Base-by-base conservation (phyloP, 129 eudicot species). In the Silybum marianum region DNA sequence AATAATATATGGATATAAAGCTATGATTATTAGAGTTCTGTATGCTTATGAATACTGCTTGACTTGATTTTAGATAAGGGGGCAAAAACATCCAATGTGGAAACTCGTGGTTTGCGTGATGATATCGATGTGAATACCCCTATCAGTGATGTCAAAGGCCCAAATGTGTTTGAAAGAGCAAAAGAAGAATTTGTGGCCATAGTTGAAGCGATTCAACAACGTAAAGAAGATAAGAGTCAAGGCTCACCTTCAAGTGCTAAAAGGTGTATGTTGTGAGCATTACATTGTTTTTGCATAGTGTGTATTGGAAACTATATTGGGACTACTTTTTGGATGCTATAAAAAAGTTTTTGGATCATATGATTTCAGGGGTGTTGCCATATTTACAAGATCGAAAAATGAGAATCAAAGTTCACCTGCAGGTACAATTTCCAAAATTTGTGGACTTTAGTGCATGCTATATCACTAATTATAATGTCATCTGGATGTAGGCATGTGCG, bases 181-280 rank as follows among this genome's bases (percentile, higher is more conserved):
- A 91, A 89, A 83, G 98, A 93, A 86, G 98, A 93, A 80, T 74
- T 93, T 69, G 92, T 89, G 86, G 98, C 98, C 48, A 54, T 93
- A 71, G 86, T 75, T 60, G 81, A 72, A 21, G 78, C 96, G 19
- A 75, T 91, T 77, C 98, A 87, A 73, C 86, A 80, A 7, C 88
- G 80, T 54, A 88, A 87, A 87, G 90, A 80, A 46, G 51, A 80
- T 32, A 79, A 82, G 69, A 32, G 12, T 71, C 79, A 42, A 24
- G 82, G 34, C 38, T 79, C 88, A 60, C 63, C 84, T 46, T 74
- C 84, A 62, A 30, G 69, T 75, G 79, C 63, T 44, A 65, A 81
- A 71, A 83, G 83, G 91, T 82, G 28, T 23, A 48, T 16, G 23
- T 18, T 58, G 23, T 58, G 6, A 58, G 66, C 66, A n/a, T 58